Conservation (phyloP, 768 basidiomycete genomes). For the Boletus vinaceobasis region DNA sequence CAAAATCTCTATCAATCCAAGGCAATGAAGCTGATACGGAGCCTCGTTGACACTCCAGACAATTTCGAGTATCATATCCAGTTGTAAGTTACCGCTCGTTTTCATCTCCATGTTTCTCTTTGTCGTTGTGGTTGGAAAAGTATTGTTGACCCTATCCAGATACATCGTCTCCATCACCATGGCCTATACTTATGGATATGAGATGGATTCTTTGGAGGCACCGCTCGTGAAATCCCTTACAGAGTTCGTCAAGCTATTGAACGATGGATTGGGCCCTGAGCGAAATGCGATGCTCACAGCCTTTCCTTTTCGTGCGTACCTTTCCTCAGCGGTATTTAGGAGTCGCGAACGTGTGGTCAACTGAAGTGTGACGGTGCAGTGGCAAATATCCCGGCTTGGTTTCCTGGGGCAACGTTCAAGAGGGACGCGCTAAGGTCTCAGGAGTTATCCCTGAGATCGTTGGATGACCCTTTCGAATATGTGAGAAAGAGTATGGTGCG, state of each 20-base stretch:
- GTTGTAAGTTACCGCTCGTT: conserved; percentile 10
- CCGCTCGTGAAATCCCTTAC: conserved; percentile 26
- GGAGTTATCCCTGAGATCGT: conserved; percentile 20
- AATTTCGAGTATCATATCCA: conserved; percentile 26
- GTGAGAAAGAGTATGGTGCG: conserved; percentile 26
- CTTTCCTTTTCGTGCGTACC: conserved; percentile 28
- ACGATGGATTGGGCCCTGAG: conserved; percentile 23
- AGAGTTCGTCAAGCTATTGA: conserved; percentile 23
- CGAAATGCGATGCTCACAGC: conserved; percentile 26
- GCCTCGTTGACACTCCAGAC: conserved; percentile 21
- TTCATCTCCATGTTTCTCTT: neutral
- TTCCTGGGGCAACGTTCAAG: conserved; percentile 30
- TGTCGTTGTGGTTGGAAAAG: neutral
- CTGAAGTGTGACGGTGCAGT: conserved; percentile 17
- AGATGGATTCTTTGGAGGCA: conserved; percentile 24
- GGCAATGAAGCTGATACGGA: conserved; percentile 14
- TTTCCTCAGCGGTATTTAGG: neutral
- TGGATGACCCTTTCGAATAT: conserved; percentile 30
- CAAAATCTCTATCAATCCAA: conserved; percentile 24
- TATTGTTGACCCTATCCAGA: conserved; percentile 8
- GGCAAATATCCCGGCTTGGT: conserved; percentile 28
- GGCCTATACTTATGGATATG: conserved; percentile 30
- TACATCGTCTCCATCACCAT: conserved; percentile 33
- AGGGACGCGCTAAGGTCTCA: conserved; percentile 25
- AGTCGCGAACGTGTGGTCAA: neutral